Conservation (phyloP, 768 basidiomycete genomes). For the Lactarius akahatsu region DNA sequence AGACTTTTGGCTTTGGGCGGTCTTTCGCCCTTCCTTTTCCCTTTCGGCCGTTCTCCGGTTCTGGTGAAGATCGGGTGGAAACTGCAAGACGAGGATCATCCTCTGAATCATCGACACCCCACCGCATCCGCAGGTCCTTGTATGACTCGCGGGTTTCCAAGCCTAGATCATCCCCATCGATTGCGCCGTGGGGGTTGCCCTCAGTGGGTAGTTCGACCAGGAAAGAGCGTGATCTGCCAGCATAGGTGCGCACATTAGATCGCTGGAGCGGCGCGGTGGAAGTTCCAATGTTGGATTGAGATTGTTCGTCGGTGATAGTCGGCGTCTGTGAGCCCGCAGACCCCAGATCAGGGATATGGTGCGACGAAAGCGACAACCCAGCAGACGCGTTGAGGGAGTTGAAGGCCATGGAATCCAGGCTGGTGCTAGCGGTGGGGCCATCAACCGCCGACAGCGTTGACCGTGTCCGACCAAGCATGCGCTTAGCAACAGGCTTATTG, state of each 20-base stretch:
- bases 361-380: constrained; percentile 22
- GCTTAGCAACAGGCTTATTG: constrained; percentile 49
- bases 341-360: constrained; percentile 28
- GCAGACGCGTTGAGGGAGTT: constrained; percentile 28
- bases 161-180: constrained; percentile 42
- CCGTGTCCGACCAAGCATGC: constrained; percentile 69
- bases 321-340: constrained; percentile 9
- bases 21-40: constrained; percentile 39
- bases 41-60: constrained; percentile 39
- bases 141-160: constrained; percentile 70
- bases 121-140: constrained; percentile 66
- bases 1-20: constrained; percentile 30
- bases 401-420: constrained; percentile 31
- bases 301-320: constrained; percentile 29
- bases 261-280: constrained; percentile 27
- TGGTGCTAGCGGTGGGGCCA: constrained; percentile 33
- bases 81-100: constrained; percentile 54
- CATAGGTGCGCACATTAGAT: constrained; percentile 62
- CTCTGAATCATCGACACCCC: constrained; percentile 80
- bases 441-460: constrained; percentile 53
- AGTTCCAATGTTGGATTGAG: constrained; percentile 23
- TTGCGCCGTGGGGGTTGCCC: constrained; percentile 25
- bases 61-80: constrained; percentile 17
- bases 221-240: constrained; percentile 78
- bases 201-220: constrained; percentile 55